Conservation (phyloP, 495 filamentous ascomycete species). For the Delitschia confertaspora region DNA sequence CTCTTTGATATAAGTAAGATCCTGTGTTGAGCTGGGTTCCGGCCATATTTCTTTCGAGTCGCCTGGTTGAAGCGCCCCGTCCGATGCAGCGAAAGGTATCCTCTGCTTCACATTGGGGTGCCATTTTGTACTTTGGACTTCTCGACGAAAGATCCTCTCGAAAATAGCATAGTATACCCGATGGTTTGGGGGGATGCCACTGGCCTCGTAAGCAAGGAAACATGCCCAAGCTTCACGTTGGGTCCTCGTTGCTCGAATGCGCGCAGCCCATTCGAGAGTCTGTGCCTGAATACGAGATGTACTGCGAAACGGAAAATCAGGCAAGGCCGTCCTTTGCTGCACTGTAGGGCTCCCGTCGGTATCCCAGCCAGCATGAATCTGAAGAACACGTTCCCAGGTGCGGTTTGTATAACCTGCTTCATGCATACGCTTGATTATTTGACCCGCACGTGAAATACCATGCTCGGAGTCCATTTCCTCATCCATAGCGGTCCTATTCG, state of each 20-base stretch:
- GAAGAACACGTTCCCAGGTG: conserved; percentile 49
- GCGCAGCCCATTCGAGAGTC: conserved; percentile 44
- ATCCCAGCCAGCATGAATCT: conserved; percentile 58
- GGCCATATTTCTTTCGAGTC: conserved; percentile 52
- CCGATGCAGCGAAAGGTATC: not conserved
- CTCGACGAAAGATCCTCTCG: conserved; percentile 46
- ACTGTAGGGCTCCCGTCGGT: conserved; percentile 61
- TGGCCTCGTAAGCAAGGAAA: conserved; percentile 49
- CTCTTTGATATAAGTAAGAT: conserved; percentile 48
- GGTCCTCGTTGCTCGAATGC: conserved; percentile 58
- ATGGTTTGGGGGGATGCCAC: conserved; percentile 9
- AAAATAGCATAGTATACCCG: conserved; percentile 53
- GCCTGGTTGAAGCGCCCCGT: conserved; percentile 43
- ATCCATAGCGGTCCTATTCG: conserved; percentile 52
- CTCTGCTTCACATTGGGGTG: not conserved
- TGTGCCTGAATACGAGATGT: not conserved
- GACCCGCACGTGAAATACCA: conserved; percentile 49
- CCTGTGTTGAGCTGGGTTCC: conserved; percentile 47
- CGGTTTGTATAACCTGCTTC: conserved; percentile 53
- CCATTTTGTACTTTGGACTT: conserved; percentile 1
- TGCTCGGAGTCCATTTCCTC: conserved; percentile 46
- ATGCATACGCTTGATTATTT: conserved; percentile 48
- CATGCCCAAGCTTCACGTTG: conserved; percentile 64
- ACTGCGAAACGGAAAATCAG: not conserved
- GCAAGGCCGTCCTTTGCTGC: conserved; percentile 42